Evolutionary conservation across 2,329 filamentous ascomycete genomes (phyloP).

Genomic region (Neodidymelliopsis sp.): DNA sequence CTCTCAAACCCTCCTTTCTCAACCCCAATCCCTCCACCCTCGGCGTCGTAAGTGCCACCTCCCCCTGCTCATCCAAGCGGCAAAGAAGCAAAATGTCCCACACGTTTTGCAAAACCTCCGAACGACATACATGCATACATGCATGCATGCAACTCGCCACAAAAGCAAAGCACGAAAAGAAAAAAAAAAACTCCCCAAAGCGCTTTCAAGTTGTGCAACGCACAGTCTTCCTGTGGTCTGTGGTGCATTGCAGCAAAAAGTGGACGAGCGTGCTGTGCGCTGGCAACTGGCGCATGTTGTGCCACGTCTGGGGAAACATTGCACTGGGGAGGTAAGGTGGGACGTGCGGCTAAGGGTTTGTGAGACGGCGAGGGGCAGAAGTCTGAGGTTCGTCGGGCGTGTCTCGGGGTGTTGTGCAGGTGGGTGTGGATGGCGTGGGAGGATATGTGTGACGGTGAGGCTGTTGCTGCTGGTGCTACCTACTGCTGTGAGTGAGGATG

Average conservation of each 20-base stretch:
- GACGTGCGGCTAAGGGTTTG: conserved; percentile 14
- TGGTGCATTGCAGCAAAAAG: conserved; percentile 19
- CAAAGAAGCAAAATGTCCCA: conserved; percentile 5
- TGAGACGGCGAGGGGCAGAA: conserved; percentile 20
- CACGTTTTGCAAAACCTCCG: conserved; percentile 10
- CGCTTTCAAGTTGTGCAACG: conserved; percentile 13
- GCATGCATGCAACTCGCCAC: too few relatives aligned
- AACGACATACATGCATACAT: too few relatives aligned
- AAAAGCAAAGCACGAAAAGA: too few relatives aligned
- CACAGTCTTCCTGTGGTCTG: conserved; percentile 4
- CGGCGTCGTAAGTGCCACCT: too few relatives aligned
- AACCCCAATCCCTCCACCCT: too few relatives aligned
- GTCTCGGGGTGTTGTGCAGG: conserved; percentile 24
- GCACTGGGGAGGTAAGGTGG: too few relatives aligned
- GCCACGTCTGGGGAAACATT: conserved; percentile 36
- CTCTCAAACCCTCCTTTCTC: too few relatives aligned
- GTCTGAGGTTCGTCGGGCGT: conserved; percentile 31
- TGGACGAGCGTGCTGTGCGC: conserved; percentile 27
- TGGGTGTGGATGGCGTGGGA: conserved; percentile 23
- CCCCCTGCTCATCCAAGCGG: too few relatives aligned
- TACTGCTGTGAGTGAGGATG: too few relatives aligned
- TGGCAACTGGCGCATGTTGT: conserved; percentile 37
- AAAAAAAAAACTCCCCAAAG: too few relatives aligned
- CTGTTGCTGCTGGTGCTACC: too few relatives aligned
- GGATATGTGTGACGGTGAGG: conserved; percentile 6